Percentiles rank a stretch among this genome's conserved stretches.
Evolutionary conservation across 768 basidiomycete genomes (phyloP).

Genomic region (Lentinula boryana): DNA sequence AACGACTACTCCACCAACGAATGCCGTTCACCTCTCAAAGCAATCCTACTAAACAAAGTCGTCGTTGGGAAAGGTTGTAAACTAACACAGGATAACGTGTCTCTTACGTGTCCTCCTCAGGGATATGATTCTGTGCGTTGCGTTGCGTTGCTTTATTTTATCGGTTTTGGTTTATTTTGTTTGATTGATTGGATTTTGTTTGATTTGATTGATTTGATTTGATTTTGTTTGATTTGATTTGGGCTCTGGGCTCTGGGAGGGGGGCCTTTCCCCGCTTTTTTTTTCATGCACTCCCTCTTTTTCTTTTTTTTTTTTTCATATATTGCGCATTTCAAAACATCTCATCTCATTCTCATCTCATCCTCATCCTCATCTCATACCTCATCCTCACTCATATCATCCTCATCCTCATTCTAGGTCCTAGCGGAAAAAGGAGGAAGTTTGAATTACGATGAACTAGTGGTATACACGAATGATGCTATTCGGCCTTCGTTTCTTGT

Average conservation of each 20-base stretch:
- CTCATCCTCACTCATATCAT: not conserved
- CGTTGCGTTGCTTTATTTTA: too few relatives aligned
- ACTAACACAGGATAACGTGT: conserved; percentile 50
- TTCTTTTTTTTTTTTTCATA: too few relatives aligned
- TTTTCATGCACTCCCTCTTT: too few relatives aligned
- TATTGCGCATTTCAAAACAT: too few relatives aligned
- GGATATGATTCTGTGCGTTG: conserved; percentile 67
- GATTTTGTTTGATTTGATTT: too few relatives aligned
- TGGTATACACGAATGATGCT: conserved; percentile 67
- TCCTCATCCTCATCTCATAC: too few relatives aligned
- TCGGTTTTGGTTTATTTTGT: too few relatives aligned
- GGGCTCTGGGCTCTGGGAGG: too few relatives aligned
- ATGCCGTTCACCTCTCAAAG: conserved; percentile 48
- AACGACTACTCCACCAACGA: conserved; percentile 66
- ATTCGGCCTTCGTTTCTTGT: conserved; percentile 68
- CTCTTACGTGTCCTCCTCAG: conserved; percentile 49
- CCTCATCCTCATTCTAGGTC: conserved; percentile 32
- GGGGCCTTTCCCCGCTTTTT: too few relatives aligned
- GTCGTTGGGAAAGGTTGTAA: conserved; percentile 68
- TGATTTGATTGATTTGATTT: too few relatives aligned
- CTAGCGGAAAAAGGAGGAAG: conserved; percentile 62
- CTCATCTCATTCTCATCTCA: too few relatives aligned
- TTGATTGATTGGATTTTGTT: too few relatives aligned
- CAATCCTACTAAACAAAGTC: conserved; percentile 71
- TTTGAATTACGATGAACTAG: conserved; percentile 66